A percentile compares a stretch with the other conserved stretches of the same genome.
phyloP scores from a whole-genome alignment of 192 early-diverging fungal species.

The Backusella westeae region DNA sequence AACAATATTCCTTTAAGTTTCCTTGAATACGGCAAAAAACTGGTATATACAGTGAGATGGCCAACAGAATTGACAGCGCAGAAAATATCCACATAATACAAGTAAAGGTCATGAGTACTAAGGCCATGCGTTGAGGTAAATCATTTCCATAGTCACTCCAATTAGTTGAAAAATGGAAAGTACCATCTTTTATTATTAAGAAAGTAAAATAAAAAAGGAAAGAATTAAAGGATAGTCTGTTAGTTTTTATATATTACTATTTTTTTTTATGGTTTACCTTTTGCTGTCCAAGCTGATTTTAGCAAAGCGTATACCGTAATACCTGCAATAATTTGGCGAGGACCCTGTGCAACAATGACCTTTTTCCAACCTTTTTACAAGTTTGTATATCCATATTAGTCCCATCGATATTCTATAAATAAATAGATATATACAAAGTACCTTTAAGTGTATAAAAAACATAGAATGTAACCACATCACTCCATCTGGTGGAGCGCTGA shows the following conservation, averaged over 20 bases:
- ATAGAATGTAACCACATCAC: slow-evolving; percentile 76
- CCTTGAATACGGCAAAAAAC: slow-evolving; percentile 76
- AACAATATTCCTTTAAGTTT: slow-evolving; percentile 87
- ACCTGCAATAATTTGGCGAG: slow-evolving; percentile 72
- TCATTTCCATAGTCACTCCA: slow-evolving; percentile 26
- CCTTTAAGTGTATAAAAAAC: slow-evolving; percentile 87
- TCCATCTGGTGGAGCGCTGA: slow-evolving; percentile 57
- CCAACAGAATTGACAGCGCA: slow-evolving; percentile 52
- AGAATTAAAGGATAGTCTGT: neutral
- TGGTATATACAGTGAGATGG: slow-evolving; percentile 74
- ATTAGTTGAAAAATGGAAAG: slow-evolving; percentile 22
- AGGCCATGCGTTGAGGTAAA: slow-evolving; percentile 21
- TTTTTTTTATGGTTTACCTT: neutral
- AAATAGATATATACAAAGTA: slow-evolving; percentile 23
- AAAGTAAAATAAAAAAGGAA: neutral
- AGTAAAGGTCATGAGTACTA: slow-evolving; percentile 58
- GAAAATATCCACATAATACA: slow-evolving; percentile 60
- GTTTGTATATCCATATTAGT: neutral
- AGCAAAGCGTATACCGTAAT: slow-evolving; percentile 47
- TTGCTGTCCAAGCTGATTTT: slow-evolving; percentile 22
- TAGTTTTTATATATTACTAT: neutral
- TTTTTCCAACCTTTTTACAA: slow-evolving; percentile 73
- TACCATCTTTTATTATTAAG: neutral
- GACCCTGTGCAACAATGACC: slow-evolving; percentile 77
- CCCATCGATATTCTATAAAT: neutral